Conservation (phyloP, 2,329 filamentous ascomycete species). For the Hawksworthiomyces lignivorus region DNA sequence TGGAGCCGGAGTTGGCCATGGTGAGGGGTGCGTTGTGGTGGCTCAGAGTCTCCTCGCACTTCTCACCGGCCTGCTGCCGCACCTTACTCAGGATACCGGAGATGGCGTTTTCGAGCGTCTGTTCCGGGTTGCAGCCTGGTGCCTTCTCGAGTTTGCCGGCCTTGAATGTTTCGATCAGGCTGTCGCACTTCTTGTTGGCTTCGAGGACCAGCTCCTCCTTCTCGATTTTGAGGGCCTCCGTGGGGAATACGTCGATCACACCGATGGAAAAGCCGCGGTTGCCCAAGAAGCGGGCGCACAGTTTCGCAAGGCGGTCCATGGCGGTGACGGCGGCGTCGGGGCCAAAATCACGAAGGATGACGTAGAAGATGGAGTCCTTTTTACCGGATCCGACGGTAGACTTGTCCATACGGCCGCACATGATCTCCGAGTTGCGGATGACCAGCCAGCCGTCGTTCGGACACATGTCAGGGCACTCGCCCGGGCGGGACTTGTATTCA, state of each 20-base stretch:
- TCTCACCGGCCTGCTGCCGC: constrained; percentile 80
- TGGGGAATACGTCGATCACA: constrained; percentile 88
- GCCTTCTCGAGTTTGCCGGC: constrained; percentile 75
- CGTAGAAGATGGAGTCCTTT: constrained; percentile 96
- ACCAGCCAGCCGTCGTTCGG: constrained; percentile 86
- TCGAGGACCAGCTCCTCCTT: constrained; percentile 70
- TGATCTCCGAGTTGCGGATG: constrained; percentile 90
- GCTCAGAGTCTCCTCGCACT: constrained; percentile 85
- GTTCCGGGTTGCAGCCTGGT: constrained; percentile 81
- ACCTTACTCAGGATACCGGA: constrained; percentile 90
- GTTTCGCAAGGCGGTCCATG: constrained; percentile 89
- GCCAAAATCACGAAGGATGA: constrained; percentile 91
- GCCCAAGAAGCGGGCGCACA: constrained; percentile 81
- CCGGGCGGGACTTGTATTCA: constrained; percentile 60
- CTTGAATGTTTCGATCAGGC: constrained; percentile 76
- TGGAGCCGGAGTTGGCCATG: constrained; percentile 96
- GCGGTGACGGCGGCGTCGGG: constrained; percentile 79
- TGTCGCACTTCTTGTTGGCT: constrained; percentile 75
- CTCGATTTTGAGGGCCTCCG: constrained; percentile 57
- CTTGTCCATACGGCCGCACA: constrained; percentile 98
- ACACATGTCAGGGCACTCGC: constrained; percentile 61
- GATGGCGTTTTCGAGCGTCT: constrained; percentile 83
- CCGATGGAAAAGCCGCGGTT: constrained; percentile 95
- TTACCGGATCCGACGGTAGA: constrained; percentile 94
- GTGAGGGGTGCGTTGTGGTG: constrained; percentile 86